Evolutionary conservation across 2,329 filamentous ascomycete species (phyloP), one percentile per base, ranked within the genome.

Genomic region (Metarhizium humberi): DNA sequence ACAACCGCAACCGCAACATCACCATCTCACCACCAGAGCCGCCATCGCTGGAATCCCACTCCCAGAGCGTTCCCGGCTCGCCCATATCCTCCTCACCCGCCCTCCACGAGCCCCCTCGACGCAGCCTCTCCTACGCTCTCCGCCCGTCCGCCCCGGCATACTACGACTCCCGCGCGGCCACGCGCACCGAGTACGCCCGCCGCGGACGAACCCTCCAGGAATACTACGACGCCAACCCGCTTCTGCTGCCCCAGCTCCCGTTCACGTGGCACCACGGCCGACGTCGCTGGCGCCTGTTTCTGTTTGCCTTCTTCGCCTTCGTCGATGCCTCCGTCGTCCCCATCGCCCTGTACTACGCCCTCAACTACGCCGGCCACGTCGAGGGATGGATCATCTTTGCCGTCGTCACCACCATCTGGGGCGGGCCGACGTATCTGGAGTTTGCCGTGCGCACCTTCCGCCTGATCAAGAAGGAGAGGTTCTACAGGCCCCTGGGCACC

Each of bases 401-500:
- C 59, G 71, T 81, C 53, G 73, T 80, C 47, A 79, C 78, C 0
- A 76, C 77, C 40, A 78, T 80, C 58, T 81, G 78, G 71, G 78
- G 78, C 55, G 71, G 78, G 30, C 74, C 78, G n/a, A 79, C 78
- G 6, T 78, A 79, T 55, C 67, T 79, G 55, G 77, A 80, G 59
- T 79, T 79, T 56, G 76, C 67, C 30, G 66, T 79, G 50, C 73
- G 78, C 11, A 75, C 72, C 0, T 66, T 77, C 55, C 74, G 78
- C 16, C 68, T 80, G 52, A 73, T 79, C 52, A 72, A 73, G 58
- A 73, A 73, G 61, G 71, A 75, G 60, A 72, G 76, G 53, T 76
- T 72, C 52, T 80, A 77, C 63, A 73, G 77, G 2, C 78, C 78
- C 0, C 62, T 78, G n/a, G 75, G 75, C 36, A 74, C 73, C 49